Evolutionary conservation across 2,329 filamentous ascomycete species (phyloP), one percentile per base, ranked within the genome.

Genomic region (Calonectria fujianensis): DNA sequence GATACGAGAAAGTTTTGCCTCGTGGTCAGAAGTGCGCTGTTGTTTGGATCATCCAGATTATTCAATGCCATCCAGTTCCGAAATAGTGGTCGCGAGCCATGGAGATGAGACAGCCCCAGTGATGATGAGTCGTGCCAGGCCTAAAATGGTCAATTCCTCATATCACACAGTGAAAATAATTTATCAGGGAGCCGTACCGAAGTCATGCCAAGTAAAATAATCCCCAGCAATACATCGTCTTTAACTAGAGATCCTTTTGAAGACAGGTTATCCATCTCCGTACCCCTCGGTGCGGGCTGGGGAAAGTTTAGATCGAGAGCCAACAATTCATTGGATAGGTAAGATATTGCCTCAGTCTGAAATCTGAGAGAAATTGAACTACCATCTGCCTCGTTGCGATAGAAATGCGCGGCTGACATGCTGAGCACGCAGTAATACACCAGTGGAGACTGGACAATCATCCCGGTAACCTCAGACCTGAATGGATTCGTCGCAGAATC

Each of bases 201-300:
- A 7, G 77, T 78, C 74, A 79, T 78, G 3, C 77, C 74, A 0
- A 79, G n/a, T 13, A 79, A 39, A 0, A 79, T 74, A 4, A 76
- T 68, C 0, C 72, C 66, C 0, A 79, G 14, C 2, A 79, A 16
- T 0, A 79, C n/a, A 5, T 78, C 74, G 5, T 78, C 72, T 2
- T 65, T 75, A 0, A 79, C 72, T 0, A 31, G 57, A 10, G 20
- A 8, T n/a, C 24, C 48, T 20, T 31, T 24, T n/a, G 27, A 13
- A 16, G 16, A 9, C 2, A 13, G 5, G 1, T 18, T 51, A 16
- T 13, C 24, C 20, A 4, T 16, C 29, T 5, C 6, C 2, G 32
- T 1, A 18, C 1, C 10, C 7, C 9, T 4, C 4, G 11, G n/a
- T n/a, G 32, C 4, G 6, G 20, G 31, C 16, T 7, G 11, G 7